phyloP scores from a whole-genome alignment of 2,329 filamentous ascomycete species.

The Ascochyta lentis region DNA sequence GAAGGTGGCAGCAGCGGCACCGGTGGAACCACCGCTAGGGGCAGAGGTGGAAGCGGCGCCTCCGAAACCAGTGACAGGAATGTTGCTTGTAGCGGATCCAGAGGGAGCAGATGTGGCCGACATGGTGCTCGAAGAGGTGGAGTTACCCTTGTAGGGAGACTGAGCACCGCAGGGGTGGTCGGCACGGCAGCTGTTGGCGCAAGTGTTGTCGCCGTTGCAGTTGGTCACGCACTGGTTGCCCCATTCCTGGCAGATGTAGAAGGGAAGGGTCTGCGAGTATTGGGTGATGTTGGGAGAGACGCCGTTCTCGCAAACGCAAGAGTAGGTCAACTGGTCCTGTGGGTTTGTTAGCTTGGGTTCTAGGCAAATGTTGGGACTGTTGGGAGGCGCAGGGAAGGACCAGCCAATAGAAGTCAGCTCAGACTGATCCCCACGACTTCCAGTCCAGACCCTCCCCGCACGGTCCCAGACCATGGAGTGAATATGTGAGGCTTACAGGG shows the following conservation, averaged over 20 bases:
- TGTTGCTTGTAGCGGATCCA: constrained; percentile 38
- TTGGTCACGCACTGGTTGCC: constrained; percentile 69
- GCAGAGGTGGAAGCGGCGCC: constrained; percentile 27
- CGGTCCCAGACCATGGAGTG: neutral
- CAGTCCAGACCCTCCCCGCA: neutral
- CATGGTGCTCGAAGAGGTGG: constrained; percentile 57
- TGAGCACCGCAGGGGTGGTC: constrained; percentile 77
- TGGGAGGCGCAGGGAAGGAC: constrained; percentile 2
- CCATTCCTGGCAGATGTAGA: constrained; percentile 76
- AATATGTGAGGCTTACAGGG: constrained; percentile 54
- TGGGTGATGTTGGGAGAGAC: constrained; percentile 74
- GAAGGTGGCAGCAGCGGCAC: constrained; percentile 52
- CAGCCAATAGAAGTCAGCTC: constrained; percentile 1
- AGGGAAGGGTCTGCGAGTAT: constrained; percentile 80
- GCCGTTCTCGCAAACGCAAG: constrained; percentile 74
- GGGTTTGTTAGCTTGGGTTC: constrained; percentile 5
- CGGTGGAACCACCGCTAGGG: constrained; percentile 21
- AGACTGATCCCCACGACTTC: neutral
- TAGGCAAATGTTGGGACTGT: constrained; percentile 8
- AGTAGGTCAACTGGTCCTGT: constrained; percentile 65
- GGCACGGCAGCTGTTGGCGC: constrained; percentile 51
- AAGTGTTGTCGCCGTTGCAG: constrained; percentile 66
- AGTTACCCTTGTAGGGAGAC: constrained; percentile 67
- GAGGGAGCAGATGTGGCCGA: constrained; percentile 49
- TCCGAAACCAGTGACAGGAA: constrained; percentile 44